Evolutionary conservation across 192 early-diverging fungal species (phyloP), one percentile per base, ranked within the genome.

Genomic region (Coemansia sp.): DNA sequence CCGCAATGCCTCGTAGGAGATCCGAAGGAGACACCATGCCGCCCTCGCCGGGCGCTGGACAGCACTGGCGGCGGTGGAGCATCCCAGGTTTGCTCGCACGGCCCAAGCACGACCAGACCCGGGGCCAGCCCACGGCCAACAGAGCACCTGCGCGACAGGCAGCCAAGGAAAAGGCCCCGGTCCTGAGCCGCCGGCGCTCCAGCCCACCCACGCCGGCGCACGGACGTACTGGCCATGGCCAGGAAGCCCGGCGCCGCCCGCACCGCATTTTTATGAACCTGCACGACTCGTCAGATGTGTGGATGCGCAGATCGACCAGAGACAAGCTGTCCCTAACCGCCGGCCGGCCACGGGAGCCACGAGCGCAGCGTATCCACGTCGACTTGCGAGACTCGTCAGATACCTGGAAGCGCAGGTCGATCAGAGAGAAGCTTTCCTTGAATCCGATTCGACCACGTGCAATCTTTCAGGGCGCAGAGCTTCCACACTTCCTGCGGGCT

Each of bases 201-300:
- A 31, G 28, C 43, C 17, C 43, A 17, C 17, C 17, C 5, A 16
- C 43, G 30, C 7, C 27, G 16, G 28, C 43, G 16, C 28, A 44
- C 12, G 12, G 1, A 10, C 8, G 39, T 1, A 22, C 11, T 12
- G 19, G 22, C 13, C 39, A 3, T 12, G 19, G 3, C 7, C 12
- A 11, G 13, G 22, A 41, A 12, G 12, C 2, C 7, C n/a, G n/a
- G n/a, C n/a, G n/a, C n/a, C n/a, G 5, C 3, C 3, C 27, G 14
- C 43, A 13, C 17, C 43, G 43, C 28, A 32, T 44, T 16, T 20
- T 14, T 10, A 26, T 50, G 11, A 42, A 56, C 35, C 23, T 34
- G 4, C 33, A 13, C 31, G 61, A 56, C 43, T 38, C 54, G 13
- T 56, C 54, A 2, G 44, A 56, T 29, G 54, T 46, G 35, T 50